Conservation (phyloP, 768 basidiomycete species). For the Mycena galericulata region DNA sequence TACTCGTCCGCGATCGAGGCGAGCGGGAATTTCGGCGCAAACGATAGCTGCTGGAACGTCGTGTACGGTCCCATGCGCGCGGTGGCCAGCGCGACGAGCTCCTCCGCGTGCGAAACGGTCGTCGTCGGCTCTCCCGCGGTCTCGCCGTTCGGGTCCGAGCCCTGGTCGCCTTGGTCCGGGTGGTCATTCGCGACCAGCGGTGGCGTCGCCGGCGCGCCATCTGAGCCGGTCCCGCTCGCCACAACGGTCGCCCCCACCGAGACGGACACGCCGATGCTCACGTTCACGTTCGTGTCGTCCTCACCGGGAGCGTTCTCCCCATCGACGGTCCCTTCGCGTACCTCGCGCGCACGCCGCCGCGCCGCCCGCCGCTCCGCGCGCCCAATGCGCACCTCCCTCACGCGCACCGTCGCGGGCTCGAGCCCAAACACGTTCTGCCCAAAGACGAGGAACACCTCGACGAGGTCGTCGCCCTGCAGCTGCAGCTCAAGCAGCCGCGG, state of each 20-base stretch:
- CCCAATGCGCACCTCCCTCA: constrained; percentile 93
- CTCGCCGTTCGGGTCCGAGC: constrained; percentile 37
- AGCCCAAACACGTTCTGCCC: constrained; percentile 92
- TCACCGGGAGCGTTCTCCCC: constrained; percentile 61
- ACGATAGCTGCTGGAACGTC: constrained; percentile 90
- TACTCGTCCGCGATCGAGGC: constrained; percentile 91
- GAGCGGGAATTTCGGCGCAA: constrained; percentile 89
- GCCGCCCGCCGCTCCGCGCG: constrained; percentile 90
- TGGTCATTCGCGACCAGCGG: constrained; percentile 57
- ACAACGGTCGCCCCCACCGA: constrained; percentile 53
- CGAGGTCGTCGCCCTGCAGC: constrained; percentile 91
- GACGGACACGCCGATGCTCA: constrained; percentile 73
- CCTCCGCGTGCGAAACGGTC: constrained; percentile 66
- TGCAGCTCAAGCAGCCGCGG: constrained; percentile 89
- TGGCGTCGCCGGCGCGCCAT: constrained; percentile 50
- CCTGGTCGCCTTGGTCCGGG: constrained; percentile 52
- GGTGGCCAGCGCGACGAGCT: constrained; percentile 73
- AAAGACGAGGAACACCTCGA: constrained; percentile 93
- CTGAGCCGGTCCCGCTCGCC: constrained; percentile 47
- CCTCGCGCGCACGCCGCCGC: constrained; percentile 80
- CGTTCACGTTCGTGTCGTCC: constrained; percentile 68
- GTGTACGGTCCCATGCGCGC: constrained; percentile 87
- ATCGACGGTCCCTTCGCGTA: constrained; percentile 61
- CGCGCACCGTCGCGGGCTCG: constrained; percentile 92
- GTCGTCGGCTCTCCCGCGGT: constrained; percentile 49